A percentile compares a stretch with the other conserved stretches of the same genome.
Evolutionary conservation across 495 filamentous ascomycete genomes (phyloP).

Genomic region (Neurospora sp.): DNA sequence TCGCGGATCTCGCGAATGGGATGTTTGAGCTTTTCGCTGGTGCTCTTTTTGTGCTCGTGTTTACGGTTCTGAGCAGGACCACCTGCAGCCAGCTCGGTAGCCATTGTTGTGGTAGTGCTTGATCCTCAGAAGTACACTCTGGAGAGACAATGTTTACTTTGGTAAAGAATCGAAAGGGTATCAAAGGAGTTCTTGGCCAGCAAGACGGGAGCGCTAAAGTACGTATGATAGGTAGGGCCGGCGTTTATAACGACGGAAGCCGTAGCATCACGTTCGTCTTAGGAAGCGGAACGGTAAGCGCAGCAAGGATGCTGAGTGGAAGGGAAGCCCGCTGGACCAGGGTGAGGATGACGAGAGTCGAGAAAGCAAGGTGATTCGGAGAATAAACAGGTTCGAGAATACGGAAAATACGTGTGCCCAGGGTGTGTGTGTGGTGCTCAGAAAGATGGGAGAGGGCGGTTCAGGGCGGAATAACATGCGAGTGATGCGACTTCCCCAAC

Average conservation of each 20-base stretch:
- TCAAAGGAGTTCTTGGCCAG: background rate
- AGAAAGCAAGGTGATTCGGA: background rate
- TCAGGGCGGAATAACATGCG: background rate
- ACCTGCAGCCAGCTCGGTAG: background rate
- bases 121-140: background rate
- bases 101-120: background rate
- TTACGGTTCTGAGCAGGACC: conserved; percentile 7
- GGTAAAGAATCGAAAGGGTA: background rate
- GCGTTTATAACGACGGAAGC: background rate
- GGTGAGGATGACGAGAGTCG: background rate
- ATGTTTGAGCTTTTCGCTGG: conserved; percentile 23
- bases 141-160: background rate
- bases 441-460: background rate
- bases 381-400: background rate
- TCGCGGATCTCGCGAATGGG: conserved; percentile 35
- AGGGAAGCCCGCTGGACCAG: background rate
- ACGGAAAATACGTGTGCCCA: background rate
- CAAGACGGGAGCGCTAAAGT: background rate
- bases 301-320: background rate
- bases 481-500: background rate
- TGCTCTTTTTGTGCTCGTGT: conserved; percentile 5
- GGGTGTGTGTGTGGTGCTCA: background rate
- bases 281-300: background rate
- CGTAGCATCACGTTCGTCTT: background rate
- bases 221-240: background rate